A percentile compares a stretch with the other conserved stretches of the same genome.
phyloP scores from a whole-genome alignment of 768 basidiomycete genomes.

The Tylopilus rubrobrunneus region DNA sequence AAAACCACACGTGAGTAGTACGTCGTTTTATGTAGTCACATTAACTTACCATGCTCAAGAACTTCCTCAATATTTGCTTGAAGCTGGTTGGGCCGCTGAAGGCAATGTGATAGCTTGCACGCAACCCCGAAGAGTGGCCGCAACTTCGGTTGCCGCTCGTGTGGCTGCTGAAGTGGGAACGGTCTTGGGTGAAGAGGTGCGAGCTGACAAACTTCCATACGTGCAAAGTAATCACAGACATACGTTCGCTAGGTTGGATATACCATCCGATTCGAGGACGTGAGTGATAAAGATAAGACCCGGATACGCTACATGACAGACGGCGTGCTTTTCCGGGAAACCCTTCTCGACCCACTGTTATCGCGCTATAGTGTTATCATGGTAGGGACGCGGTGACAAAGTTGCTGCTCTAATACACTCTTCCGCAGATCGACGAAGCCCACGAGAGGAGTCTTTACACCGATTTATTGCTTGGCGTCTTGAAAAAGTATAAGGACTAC shows the following conservation, averaged over 20 bases:
- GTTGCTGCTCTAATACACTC: not conserved
- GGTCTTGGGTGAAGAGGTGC: slow-evolving; percentile 82
- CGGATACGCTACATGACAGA: slow-evolving; percentile 96
- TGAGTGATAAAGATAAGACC: slow-evolving; percentile 79
- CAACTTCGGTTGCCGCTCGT: slow-evolving; percentile 87
- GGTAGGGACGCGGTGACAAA: slow-evolving; percentile 43
- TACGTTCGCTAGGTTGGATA: slow-evolving; percentile 76
- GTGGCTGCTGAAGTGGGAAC: slow-evolving; percentile 92
- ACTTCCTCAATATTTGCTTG: slow-evolving; percentile 90
- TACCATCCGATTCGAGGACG: slow-evolving; percentile 94
- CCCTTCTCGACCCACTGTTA: slow-evolving; percentile 85
- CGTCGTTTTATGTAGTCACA: not conserved
- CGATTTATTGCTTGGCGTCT: slow-evolving; percentile 82
- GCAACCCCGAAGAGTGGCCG: slow-evolving; percentile 89
- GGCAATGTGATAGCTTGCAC: slow-evolving; percentile 89
- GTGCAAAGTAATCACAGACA: no score
- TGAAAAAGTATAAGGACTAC: slow-evolving; percentile 73
- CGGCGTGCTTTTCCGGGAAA: slow-evolving; percentile 96
- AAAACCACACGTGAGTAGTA: slow-evolving; percentile 94
- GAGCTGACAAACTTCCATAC: not conserved
- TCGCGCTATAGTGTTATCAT: slow-evolving; percentile 94
- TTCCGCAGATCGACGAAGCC: slow-evolving; percentile 85
- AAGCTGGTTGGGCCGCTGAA: slow-evolving; percentile 87
- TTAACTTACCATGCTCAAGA: slow-evolving; percentile 45
- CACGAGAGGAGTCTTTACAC: slow-evolving; percentile 97